Conservation (phyloP, 306 rosid species). For the Sphenostylis stenocarpa region DNA sequence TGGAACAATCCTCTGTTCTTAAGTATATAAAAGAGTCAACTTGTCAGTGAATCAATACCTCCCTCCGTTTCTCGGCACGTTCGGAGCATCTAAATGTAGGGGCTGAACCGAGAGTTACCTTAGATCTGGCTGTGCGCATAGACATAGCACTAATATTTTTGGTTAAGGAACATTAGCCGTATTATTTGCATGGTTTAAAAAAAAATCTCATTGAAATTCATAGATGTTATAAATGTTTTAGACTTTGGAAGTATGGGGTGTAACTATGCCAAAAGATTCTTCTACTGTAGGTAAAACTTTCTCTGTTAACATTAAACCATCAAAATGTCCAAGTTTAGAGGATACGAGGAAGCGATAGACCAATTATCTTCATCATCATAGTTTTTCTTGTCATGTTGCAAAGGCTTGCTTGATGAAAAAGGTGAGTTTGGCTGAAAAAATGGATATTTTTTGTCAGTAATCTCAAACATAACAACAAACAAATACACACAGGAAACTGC, state of each 20-base stretch:
- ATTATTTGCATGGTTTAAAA: not conserved
- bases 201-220: not conserved
- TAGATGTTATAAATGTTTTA: not conserved
- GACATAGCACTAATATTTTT: slow-evolving; percentile 61
- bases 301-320: slow-evolving; percentile 16
- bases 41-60: slow-evolving; percentile 55
- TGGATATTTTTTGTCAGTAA: slow-evolving; percentile 11
- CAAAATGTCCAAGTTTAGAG: slow-evolving; percentile 38
- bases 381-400: slow-evolving; percentile 61
- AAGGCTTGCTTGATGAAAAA: slow-evolving; percentile 50
- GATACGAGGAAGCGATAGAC: slow-evolving; percentile 97
- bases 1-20: not conserved
- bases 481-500: not conserved
- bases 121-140: slow-evolving; percentile 69
- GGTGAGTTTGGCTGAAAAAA: slow-evolving; percentile 74
- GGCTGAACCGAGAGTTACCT: slow-evolving; percentile 82
- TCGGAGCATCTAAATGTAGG: slow-evolving; percentile 66
- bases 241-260: not conserved
- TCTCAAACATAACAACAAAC: not conserved
- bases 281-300: slow-evolving; percentile 1
- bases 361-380: slow-evolving; percentile 82
- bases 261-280: not conserved
- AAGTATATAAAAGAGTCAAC: slow-evolving; percentile 20
- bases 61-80: slow-evolving; percentile 87
- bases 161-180: slow-evolving; percentile 49